phyloP scores from a whole-genome alignment of 1,139 yeast genomes.

The Saccharomyces pastorianus region DNA sequence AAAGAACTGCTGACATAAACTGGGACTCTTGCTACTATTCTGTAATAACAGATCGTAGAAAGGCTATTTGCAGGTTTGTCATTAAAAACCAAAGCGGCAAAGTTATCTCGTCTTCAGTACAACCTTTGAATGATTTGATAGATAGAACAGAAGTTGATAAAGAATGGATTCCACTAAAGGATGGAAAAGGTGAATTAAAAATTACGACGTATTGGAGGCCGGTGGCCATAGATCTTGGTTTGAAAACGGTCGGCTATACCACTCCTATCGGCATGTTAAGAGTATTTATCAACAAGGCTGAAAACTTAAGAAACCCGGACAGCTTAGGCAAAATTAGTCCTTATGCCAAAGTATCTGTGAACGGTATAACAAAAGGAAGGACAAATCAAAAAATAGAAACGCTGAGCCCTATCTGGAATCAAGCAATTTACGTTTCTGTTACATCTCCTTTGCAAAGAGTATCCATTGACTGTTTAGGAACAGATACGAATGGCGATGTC shows the following conservation, averaged over 20 bases:
- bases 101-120: slow-evolving; percentile 51
- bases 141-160: slow-evolving; percentile 70
- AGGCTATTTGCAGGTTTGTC: slow-evolving; percentile 53
- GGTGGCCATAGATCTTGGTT: slow-evolving; percentile 53
- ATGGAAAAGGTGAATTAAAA: slow-evolving; percentile 62
- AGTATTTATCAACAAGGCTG: slow-evolving; percentile 60
- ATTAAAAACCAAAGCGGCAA: slow-evolving; percentile 55
- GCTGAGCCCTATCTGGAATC: slow-evolving; percentile 75
- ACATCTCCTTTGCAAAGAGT: slow-evolving; percentile 71
- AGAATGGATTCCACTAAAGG: slow-evolving; percentile 60
- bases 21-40: slow-evolving; percentile 37
- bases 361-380: slow-evolving; percentile 66
- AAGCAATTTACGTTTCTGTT: slow-evolving; percentile 67
- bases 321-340: slow-evolving; percentile 86
- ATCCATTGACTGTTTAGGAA: slow-evolving; percentile 83
- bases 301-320: slow-evolving; percentile 70
- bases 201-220: slow-evolving; percentile 75
- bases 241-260: slow-evolving; percentile 67
- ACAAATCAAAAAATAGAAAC: slow-evolving; percentile 62
- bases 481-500: slow-evolving; percentile 63
- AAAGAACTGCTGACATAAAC: not conserved
- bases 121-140: slow-evolving; percentile 58
- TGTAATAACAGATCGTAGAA: slow-evolving; percentile 62
- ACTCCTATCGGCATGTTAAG: slow-evolving; percentile 89
- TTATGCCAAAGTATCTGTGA: slow-evolving; percentile 66